Base-by-base conservation (phyloP, 2,329 filamentous ascomycete genomes). In the Plenodomus lindquistii region DNA sequence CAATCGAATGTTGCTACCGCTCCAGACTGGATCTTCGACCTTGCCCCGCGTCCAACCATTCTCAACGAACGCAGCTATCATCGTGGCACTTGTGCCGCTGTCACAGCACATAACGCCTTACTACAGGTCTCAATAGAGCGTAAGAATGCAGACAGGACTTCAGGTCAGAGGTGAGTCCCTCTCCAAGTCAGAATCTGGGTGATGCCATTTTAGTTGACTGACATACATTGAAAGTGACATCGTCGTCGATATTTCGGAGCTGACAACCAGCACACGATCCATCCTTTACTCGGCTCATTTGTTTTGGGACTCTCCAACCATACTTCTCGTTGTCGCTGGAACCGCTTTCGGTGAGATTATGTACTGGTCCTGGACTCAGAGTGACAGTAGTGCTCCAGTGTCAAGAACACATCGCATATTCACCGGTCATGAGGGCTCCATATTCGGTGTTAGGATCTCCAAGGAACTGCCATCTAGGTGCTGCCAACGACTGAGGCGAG, bases 301-400 rank as follows among this genome's bases (percentile, higher is more conserved):
- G 16, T 74, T 79, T 34, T 89, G 87, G 80, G 72, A 85, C 7
- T 79, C 80, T 6, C 44, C 71, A 5, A 76, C 78, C 37, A 77
- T 78, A 42, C 77, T 96, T 38, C 79, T 97, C 17, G 82, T 97
- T 42, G 90, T 91, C 6, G 89, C 89, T 2, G 94, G 94, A 1
- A 97, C 94, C 0, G 91, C 93, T 1, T 97, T 97, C 72, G 94
- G 94, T 2, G 92, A 97, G 70, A 88, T 99, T 27, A 79, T 97
- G 31, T 82, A 96, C 15, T 97, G 94, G 94, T 89, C 86, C 56
- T 91, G 84, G 59, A 73, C 75, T 39, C 59, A 80, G n/a, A 54
- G 57, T 2, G 21, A 47, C 22, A 39, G 48, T 27, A 42, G 40
- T 10, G 50, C 42, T 6, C 36, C 60, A 3, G 29, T 27, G 15